phyloP scores from a whole-genome alignment of 2,329 filamentous ascomycete species.

The Chrysoporthe cubensis region DNA sequence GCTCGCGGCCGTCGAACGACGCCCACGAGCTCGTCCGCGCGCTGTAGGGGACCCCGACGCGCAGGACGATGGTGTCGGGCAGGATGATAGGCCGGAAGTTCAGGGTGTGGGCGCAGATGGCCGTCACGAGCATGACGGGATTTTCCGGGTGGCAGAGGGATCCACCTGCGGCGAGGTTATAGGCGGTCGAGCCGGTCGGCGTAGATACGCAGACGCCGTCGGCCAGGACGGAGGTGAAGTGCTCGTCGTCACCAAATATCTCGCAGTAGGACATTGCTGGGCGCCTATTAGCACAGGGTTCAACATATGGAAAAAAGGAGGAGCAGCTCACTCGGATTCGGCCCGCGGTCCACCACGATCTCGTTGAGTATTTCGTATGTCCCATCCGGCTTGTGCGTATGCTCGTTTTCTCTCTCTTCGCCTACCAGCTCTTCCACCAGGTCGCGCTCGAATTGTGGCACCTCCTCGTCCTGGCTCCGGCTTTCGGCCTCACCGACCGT shows the following conservation, averaged over 20 bases:
- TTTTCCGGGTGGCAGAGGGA: slow-evolving; percentile 96
- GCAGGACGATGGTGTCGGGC: slow-evolving; percentile 91
- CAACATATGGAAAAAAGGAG: too few relatives aligned
- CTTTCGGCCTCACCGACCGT: slow-evolving; percentile 11
- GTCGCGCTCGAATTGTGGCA: slow-evolving; percentile 57
- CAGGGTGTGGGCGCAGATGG: slow-evolving; percentile 92
- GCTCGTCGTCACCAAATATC: slow-evolving; percentile 91
- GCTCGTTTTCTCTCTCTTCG: slow-evolving; percentile 79
- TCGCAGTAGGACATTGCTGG: slow-evolving; percentile 88
- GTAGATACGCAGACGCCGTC: slow-evolving; percentile 94
- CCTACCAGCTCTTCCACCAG: slow-evolving; percentile 89
- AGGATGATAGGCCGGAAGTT: slow-evolving; percentile 97
- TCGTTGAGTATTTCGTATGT: slow-evolving; percentile 94
- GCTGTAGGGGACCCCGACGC: slow-evolving; percentile 93
- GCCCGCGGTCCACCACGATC: slow-evolving; percentile 92
- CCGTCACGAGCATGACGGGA: slow-evolving; percentile 90
- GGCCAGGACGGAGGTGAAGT: slow-evolving; percentile 91
- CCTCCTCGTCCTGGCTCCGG: slow-evolving; percentile 41
- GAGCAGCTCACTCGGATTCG: slow-evolving; percentile 76
- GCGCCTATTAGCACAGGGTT: neutral
- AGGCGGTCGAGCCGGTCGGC: slow-evolving; percentile 91
- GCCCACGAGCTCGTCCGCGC: slow-evolving; percentile 90
- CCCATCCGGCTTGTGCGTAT: slow-evolving; percentile 82
- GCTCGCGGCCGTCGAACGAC: slow-evolving; percentile 94
- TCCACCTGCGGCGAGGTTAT: slow-evolving; percentile 94